phyloP scores from a whole-genome alignment of 2,329 filamentous ascomycete species.

The Penicillium sp. region DNA sequence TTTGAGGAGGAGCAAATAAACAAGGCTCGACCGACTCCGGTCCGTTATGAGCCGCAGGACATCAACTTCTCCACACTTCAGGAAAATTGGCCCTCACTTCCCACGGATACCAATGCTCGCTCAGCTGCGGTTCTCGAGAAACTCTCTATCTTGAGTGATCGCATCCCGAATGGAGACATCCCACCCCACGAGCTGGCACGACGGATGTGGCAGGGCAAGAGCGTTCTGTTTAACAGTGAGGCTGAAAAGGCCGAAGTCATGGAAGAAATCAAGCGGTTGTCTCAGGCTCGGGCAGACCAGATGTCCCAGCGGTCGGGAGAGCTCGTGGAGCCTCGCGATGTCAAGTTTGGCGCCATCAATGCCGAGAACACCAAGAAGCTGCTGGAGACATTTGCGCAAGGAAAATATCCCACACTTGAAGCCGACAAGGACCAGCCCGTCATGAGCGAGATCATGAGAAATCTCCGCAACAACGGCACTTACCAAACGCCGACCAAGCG shows the following conservation, averaged over 20 bases:
- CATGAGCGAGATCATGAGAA: constrained; percentile 31
- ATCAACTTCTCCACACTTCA: constrained; percentile 30
- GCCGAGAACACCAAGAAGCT: constrained; percentile 26
- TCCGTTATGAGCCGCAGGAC: constrained; percentile 33
- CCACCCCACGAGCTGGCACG: constrained; percentile 35
- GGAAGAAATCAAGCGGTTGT: constrained; percentile 32
- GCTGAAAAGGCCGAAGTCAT: constrained; percentile 36
- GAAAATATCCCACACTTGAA: constrained; percentile 29
- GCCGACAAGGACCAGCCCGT: constrained; percentile 21
- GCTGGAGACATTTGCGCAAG: constrained; percentile 30
- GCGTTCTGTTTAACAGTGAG: constrained; percentile 35
- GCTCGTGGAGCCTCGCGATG: constrained; percentile 31
- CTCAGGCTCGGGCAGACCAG: constrained; percentile 30
- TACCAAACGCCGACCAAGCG: constrained; percentile 37
- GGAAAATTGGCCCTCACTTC: constrained; percentile 40
- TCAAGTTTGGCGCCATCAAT: constrained; percentile 26
- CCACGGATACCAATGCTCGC: constrained; percentile 27
- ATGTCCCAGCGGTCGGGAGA: constrained; percentile 37
- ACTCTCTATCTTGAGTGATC: constrained; percentile 33
- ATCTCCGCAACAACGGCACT: constrained; percentile 40
- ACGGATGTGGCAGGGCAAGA: constrained; percentile 35
- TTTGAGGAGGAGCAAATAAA: constrained; percentile 29
- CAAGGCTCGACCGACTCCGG: constrained; percentile 28
- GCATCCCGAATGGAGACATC: constrained; percentile 33
- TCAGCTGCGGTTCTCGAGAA: constrained; percentile 33